Evolutionary conservation across 2,329 filamentous ascomycete species (phyloP).

Genomic region (Ilyonectria robusta): DNA sequence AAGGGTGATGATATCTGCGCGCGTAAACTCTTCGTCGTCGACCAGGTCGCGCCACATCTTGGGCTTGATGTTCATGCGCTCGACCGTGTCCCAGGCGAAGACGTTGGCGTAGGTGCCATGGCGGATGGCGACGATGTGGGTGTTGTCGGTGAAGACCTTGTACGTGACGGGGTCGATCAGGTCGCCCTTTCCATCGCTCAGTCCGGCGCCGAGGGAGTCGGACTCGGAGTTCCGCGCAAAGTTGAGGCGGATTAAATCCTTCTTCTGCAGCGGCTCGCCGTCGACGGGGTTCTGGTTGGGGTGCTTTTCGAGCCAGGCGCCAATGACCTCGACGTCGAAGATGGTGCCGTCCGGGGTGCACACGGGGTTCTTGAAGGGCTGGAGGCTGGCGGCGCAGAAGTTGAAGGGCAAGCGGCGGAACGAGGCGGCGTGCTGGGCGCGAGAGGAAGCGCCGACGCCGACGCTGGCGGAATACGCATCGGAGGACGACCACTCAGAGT

Average conservation of each 20-base stretch:
- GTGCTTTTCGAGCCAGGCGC: constrained; percentile 94
- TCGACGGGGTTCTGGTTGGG: constrained; percentile 88
- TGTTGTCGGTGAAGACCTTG: constrained; percentile 98
- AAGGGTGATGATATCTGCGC: constrained; percentile 94
- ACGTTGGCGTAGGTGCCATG: constrained; percentile 91
- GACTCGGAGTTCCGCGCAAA: constrained; percentile 91
- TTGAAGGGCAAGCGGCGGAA: constrained; percentile 97
- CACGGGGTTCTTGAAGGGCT: constrained; percentile 95
- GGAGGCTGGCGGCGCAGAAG: constrained; percentile 95
- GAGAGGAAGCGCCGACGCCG: constrained; percentile 74
- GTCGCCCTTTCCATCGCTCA: constrained; percentile 75
- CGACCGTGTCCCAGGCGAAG: constrained; percentile 95
- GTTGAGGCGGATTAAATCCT: constrained; percentile 90
- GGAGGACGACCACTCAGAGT: constrained; percentile 95
- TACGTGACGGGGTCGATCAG: constrained; percentile 97
- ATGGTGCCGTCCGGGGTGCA: constrained; percentile 90
- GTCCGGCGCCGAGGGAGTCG: constrained; percentile 62
- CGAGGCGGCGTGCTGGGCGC: constrained; percentile 64
- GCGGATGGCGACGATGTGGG: constrained; percentile 90
- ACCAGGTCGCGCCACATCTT: constrained; percentile 96
- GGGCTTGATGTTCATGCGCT: constrained; percentile 94
- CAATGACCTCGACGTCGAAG: constrained; percentile 95
- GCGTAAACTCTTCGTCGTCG: constrained; percentile 86
- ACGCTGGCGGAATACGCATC: constrained; percentile 89
- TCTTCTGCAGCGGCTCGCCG: constrained; percentile 81